Percentiles rank a stretch among this genome's conserved stretches.
Conservation (phyloP, 177 flowering plant species). For the Vitis hybrid region DNA sequence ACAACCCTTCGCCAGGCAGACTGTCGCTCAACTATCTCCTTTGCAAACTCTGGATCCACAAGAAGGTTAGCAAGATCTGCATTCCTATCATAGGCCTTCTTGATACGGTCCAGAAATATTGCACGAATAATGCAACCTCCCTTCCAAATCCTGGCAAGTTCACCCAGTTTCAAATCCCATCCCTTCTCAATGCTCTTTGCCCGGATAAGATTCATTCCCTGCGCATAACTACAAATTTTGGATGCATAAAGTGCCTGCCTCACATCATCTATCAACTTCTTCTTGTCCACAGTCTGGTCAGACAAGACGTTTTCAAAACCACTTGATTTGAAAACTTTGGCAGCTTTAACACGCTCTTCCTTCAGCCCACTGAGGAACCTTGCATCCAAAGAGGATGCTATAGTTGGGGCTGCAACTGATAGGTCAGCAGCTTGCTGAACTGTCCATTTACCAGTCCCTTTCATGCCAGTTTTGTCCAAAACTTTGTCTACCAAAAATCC, state of each 20-base stretch:
- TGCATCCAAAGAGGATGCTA: slow-evolving; percentile 46
- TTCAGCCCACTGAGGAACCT: slow-evolving; percentile 53
- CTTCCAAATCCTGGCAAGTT: slow-evolving; percentile 55
- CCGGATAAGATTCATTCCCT: slow-evolving; percentile 50
- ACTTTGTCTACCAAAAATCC: slow-evolving; percentile 52
- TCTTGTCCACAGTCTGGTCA: slow-evolving; percentile 36
- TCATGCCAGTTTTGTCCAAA: slow-evolving; percentile 55
- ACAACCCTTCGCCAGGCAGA: slow-evolving; percentile 52
- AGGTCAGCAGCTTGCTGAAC: slow-evolving; percentile 58
- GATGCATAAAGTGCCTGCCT: slow-evolving; percentile 54
- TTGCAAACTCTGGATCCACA: slow-evolving; percentile 55
- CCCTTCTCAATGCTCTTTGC: slow-evolving; percentile 51
- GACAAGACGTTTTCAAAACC: slow-evolving; percentile 26
- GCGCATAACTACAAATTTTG: slow-evolving; percentile 55
- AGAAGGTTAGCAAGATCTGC: slow-evolving; percentile 46
- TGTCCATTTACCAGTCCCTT: slow-evolving; percentile 55
- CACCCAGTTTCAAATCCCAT: slow-evolving; percentile 47
- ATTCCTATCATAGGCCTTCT: slow-evolving; percentile 53
- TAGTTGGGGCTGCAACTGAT: slow-evolving; percentile 54
- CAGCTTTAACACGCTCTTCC: slow-evolving; percentile 50
- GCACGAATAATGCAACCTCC: slow-evolving; percentile 56
- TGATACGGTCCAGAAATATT: slow-evolving; percentile 44
- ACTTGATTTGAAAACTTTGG: slow-evolving; percentile 37
- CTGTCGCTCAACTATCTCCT: slow-evolving; percentile 46
- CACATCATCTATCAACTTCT: slow-evolving; percentile 43